phyloP scores from a whole-genome alignment of 2,329 filamentous ascomycete genomes.

The Aspergillus sp. region DNA sequence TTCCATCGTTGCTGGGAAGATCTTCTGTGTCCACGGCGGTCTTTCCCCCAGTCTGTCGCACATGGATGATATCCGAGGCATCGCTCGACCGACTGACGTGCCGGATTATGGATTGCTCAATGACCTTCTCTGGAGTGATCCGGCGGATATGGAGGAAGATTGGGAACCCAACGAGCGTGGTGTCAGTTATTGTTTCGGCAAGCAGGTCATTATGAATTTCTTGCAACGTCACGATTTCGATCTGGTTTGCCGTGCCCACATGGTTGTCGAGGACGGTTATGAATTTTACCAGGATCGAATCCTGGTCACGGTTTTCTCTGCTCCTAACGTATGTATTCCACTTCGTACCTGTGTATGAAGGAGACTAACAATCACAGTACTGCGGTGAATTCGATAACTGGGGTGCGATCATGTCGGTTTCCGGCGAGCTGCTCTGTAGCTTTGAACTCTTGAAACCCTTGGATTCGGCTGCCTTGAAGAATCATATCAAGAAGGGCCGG shows the following conservation, averaged over 20 bases:
- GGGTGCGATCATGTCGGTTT: slow-evolving; percentile 98
- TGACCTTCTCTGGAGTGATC: slow-evolving; percentile 94
- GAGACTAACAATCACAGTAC: slow-evolving; percentile 53
- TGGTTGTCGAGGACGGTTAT: slow-evolving; percentile 98
- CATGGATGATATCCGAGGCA: slow-evolving; percentile 98
- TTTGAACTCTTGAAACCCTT: slow-evolving; percentile 95
- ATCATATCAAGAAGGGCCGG: slow-evolving; percentile 95
- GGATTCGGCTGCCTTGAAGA: slow-evolving; percentile 93
- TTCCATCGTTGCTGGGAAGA: slow-evolving; percentile 93
- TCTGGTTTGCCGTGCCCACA: slow-evolving; percentile 91
- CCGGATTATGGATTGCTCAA: slow-evolving; percentile 94
- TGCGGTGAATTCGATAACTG: slow-evolving; percentile 99
- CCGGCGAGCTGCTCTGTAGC: slow-evolving; percentile 84
- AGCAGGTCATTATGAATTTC: slow-evolving; percentile 96
- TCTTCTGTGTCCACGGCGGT: slow-evolving; percentile 94
- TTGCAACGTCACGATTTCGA: slow-evolving; percentile 93
- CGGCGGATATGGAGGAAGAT: slow-evolving; percentile 94
- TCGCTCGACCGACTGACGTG: slow-evolving; percentile 91
- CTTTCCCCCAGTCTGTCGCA: slow-evolving; percentile 85
- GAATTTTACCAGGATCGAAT: slow-evolving; percentile 97
- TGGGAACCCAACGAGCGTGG: slow-evolving; percentile 97
- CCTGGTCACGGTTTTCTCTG: slow-evolving; percentile 93
- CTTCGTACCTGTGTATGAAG: background rate
- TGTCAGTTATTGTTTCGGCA: slow-evolving; percentile 97
- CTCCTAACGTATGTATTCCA: slow-evolving; percentile 71